Evolutionary conservation across 768 basidiomycete species (phyloP).

Genomic region (Tulasnella sp.): DNA sequence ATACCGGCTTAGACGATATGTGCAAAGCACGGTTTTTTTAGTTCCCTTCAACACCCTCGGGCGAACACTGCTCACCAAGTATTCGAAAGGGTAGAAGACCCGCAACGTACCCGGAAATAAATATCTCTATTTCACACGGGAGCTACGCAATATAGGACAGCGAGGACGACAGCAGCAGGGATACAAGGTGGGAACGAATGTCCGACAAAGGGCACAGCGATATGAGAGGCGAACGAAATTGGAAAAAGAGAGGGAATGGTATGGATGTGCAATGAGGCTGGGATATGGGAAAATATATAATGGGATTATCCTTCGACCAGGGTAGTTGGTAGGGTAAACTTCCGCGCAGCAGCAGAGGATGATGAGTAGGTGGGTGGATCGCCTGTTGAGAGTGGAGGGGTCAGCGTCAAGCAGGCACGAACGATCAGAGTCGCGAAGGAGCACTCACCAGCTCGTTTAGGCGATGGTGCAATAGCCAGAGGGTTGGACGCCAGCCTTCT

Average conservation of each 20-base stretch:
- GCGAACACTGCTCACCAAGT: no score
- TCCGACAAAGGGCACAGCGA: background rate
- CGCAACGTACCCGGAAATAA: background rate
- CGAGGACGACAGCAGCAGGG: background rate
- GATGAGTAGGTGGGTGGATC: background rate
- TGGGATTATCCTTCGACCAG: background rate
- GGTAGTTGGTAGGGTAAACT: background rate
- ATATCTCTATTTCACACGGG: background rate
- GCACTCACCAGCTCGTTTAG: no score
- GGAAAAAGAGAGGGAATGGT: background rate
- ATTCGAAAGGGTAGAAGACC: background rate
- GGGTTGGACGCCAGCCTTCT: no score
- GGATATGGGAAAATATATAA: background rate
- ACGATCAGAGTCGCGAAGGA: no score
- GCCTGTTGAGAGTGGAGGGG: background rate
- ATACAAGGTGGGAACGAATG: background rate
- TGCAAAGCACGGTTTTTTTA: no score
- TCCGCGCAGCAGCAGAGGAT: background rate
- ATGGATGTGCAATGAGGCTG: no score
- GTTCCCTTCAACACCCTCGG: no score
- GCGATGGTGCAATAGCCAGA: no score
- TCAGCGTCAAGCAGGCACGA: background rate
- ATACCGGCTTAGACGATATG: no score
- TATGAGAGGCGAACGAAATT: background rate
- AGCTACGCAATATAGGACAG: background rate